These are phyloP conservation scores for Cystofilobasidium ferigula DNA, from an alignment of 768 basidiomycete genomes.

Conservation along the genomic window DNA sequence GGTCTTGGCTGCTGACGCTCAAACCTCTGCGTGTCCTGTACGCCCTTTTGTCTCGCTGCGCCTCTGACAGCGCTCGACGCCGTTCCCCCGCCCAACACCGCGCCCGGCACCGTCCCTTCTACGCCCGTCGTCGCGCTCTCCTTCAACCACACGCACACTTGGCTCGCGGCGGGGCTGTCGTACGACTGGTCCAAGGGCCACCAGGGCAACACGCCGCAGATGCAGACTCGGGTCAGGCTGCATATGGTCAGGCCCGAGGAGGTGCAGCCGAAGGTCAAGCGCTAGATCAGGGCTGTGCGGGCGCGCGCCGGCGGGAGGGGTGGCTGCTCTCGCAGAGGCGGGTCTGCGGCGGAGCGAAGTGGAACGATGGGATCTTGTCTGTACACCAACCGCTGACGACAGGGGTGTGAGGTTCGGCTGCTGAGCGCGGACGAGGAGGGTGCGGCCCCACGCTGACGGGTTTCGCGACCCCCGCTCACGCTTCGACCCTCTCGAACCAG, in stretches of 20 bases:
- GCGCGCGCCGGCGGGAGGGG: no score
- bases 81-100: constrained; percentile 10
- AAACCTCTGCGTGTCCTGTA: no score
- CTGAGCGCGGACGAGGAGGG: no score
- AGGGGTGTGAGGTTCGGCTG: no score
- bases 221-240: constrained; percentile 19
- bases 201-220: constrained; percentile 12
- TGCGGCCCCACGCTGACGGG: no score
- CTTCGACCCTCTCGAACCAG: not conserved
- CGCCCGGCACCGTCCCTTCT: not conserved
- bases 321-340: no score
- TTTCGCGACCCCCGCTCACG: no score
- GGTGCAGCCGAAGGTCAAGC: constrained; percentile 18
- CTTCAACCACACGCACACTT: constrained; percentile 21
- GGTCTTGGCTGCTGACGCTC: not conserved
- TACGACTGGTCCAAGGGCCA: constrained; percentile 25
- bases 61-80: constrained; percentile 19
- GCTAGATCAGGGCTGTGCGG: no score
- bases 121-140: constrained; percentile 21
- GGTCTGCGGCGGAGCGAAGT: no score
- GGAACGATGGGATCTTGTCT: not conserved
- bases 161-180: constrained; percentile 21
- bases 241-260: constrained; percentile 19
- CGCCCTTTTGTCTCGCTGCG: no score
- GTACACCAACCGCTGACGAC: no score